A percentile compares a stretch with the other conserved stretches of the same genome.
phyloP scores from a whole-genome alignment of 345 rosid genomes.

The Angophora floribunda region DNA sequence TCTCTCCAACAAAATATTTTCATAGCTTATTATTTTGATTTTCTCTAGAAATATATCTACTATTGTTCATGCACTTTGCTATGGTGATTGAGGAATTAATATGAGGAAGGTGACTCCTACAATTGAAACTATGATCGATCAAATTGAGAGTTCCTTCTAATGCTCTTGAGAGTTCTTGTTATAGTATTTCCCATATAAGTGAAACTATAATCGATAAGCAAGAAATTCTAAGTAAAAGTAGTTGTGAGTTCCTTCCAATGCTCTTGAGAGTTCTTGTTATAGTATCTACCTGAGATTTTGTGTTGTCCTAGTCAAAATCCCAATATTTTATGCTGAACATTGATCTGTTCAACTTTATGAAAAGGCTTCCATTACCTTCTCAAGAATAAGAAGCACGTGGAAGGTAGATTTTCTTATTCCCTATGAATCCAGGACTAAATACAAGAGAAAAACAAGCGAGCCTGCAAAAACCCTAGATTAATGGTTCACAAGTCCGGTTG shows the following conservation, averaged over 20 bases:
- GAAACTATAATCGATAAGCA: not conserved
- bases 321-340: not conserved
- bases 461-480: not conserved
- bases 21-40: not conserved
- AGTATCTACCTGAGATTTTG: not conserved
- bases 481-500: not conserved
- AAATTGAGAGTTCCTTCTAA: not conserved
- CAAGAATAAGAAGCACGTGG: not conserved
- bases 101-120: not conserved
- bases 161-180: not conserved
- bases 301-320: not conserved
- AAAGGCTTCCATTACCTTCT: not conserved
- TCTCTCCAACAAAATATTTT: not conserved
- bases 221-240: not conserved
- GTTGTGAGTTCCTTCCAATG: not conserved
- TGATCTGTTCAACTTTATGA: not conserved
- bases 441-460: not conserved
- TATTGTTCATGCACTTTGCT: not conserved
- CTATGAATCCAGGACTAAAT: not conserved
- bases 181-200: not conserved
- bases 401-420: not conserved
- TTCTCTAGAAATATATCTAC: not conserved
- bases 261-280: not conserved
- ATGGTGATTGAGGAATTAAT: not conserved
- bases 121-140: not conserved